Evolutionary conservation across 768 basidiomycete species (phyloP).

Genomic region (Lanmaoa pseudosensibilis): DNA sequence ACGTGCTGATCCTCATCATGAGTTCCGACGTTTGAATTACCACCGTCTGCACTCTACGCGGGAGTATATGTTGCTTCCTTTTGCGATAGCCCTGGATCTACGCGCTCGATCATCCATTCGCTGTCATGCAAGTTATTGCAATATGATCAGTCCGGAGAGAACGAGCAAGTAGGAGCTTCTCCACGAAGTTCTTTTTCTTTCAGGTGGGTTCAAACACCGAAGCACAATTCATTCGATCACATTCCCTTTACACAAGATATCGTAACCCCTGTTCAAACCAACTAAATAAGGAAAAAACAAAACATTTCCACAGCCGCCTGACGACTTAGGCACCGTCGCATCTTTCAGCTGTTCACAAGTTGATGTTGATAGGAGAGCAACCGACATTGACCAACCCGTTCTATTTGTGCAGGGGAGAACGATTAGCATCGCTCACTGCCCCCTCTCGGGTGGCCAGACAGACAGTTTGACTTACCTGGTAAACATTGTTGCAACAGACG

Average conservation of each 20-base stretch:
- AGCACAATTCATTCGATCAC: neutral
- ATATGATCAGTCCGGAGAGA: too few species aligned
- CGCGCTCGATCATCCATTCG: neutral
- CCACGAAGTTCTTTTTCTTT: neutral
- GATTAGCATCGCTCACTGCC: neutral
- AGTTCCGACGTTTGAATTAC: too few species aligned
- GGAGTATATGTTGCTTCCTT: too few species aligned
- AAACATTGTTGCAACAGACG: too few species aligned
- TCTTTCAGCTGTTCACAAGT: neutral
- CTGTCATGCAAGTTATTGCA: neutral
- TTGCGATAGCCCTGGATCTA: neutral
- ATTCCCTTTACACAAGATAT: neutral
- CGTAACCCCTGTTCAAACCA: neutral
- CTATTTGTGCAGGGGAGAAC: neutral
- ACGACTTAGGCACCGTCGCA: neutral
- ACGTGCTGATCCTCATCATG: too few species aligned
- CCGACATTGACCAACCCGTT: too few species aligned
- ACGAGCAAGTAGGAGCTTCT: neutral
- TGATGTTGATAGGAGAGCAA: slow-evolving; percentile 9
- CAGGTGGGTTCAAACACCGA: neutral
- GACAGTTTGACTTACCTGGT: neutral
- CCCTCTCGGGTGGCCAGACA: too few species aligned
- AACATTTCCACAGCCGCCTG: neutral
- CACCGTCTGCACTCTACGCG: neutral
- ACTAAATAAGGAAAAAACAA: neutral